phyloP scores from a whole-genome alignment of 352 stramenopile species.

The Phytophthora tentaculata region DNA sequence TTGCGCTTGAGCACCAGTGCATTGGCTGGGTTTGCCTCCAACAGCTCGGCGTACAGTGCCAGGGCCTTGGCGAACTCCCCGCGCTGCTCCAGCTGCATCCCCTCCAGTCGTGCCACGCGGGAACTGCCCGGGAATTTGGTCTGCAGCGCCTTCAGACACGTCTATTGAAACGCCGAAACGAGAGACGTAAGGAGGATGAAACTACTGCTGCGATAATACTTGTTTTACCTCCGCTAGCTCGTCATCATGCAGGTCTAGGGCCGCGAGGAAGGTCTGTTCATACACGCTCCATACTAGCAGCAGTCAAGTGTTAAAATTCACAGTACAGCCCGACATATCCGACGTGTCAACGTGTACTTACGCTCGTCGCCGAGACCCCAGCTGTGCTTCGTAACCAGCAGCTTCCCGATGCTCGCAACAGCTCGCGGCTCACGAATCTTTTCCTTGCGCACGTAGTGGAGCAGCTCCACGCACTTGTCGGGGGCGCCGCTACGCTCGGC shows the following conservation, averaged over 20 bases:
- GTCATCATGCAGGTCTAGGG: conserved; percentile 67
- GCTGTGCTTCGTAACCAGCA: conserved; percentile 58
- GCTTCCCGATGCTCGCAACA: conserved; percentile 44
- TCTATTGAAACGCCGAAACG: conserved; percentile 25
- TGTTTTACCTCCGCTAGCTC: conserved; percentile 43
- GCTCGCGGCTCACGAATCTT: conserved; percentile 57
- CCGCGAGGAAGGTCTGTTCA: conserved; percentile 71
- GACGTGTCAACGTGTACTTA: conserved; percentile 27
- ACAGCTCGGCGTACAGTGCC: conserved; percentile 63
- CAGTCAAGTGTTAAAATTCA: conserved; percentile 23
- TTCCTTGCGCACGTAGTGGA: conserved; percentile 63
- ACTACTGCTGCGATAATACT: neutral
- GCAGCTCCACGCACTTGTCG: conserved; percentile 50
- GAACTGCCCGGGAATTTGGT: conserved; percentile 68
- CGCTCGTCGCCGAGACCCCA: conserved; percentile 60
- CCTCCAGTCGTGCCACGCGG: conserved; percentile 59
- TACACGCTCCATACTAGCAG: conserved; percentile 65
- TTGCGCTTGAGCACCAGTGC: conserved; percentile 68
- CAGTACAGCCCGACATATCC: neutral
- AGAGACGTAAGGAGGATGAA: neutral
- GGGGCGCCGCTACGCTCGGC: conserved; percentile 40
- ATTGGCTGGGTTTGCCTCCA: conserved; percentile 66
- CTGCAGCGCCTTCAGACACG: conserved; percentile 48
- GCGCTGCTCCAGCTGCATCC: conserved; percentile 64
- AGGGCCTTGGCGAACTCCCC: conserved; percentile 64